Evolutionary conservation across 306 rosid species (phyloP).

Genomic region (Quercus glauca): DNA sequence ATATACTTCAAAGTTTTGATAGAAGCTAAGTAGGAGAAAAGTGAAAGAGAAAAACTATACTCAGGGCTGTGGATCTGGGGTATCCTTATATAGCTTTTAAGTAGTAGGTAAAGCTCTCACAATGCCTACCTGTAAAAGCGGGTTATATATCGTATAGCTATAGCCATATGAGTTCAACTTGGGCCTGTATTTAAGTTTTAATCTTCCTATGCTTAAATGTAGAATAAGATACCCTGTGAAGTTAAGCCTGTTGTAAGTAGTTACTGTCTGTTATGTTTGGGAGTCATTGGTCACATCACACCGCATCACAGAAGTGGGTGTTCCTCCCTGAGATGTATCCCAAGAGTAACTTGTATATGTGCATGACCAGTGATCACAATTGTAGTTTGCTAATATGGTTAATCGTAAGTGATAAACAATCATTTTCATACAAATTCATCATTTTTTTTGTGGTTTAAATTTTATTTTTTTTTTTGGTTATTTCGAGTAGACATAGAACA

Average conservation of each 20-base stretch:
- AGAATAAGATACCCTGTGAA: neutral
- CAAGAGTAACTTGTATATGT: neutral
- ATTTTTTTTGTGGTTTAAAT: no score
- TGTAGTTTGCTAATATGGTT: no score
- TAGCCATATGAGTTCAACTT: neutral
- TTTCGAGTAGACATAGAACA: no score
- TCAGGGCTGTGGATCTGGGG: slow-evolving; percentile 14
- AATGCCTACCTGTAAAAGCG: neutral
- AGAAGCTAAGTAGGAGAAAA: slow-evolving; percentile 11
- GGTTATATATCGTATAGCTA: no score
- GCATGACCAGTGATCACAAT: neutral
- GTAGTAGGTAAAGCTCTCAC: neutral
- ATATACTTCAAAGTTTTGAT: neutral
- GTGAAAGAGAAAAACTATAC: slow-evolving; percentile 9
- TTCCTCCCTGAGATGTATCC: neutral
- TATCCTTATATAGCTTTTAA: neutral
- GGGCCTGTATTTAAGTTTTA: neutral
- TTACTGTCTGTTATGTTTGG: neutral
- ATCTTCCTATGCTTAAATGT: neutral
- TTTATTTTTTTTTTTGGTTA: no score
- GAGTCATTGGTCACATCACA: neutral
- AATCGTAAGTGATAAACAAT: no score
- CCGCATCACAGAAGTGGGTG: neutral
- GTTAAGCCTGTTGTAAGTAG: neutral
- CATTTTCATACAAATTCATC: no score